Percentiles rank a stretch among this genome's conserved stretches.
Conservation (phyloP, 2,329 filamentous ascomycete genomes). For the Ophiostoma populinum region DNA sequence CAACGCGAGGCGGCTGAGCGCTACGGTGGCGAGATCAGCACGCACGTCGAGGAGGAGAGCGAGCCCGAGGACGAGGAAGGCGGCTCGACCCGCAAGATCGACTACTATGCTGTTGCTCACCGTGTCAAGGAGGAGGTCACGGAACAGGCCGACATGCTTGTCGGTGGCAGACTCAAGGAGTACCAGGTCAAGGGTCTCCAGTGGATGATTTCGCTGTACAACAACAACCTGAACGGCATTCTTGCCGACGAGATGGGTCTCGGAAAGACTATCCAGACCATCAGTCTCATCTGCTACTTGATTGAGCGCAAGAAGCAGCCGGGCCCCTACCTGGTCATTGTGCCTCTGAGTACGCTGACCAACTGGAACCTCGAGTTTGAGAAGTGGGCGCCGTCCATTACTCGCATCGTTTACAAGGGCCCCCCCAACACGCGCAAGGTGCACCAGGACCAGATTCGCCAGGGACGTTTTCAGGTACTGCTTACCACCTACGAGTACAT, state of each 20-base stretch:
- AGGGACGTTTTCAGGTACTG: slow-evolving; percentile 87
- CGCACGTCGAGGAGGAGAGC: slow-evolving; percentile 41
- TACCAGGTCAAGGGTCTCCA: slow-evolving; percentile 97
- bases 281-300: slow-evolving; percentile 90
- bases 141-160: slow-evolving; percentile 66
- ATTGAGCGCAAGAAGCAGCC: slow-evolving; percentile 89
- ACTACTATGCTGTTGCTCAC: slow-evolving; percentile 98
- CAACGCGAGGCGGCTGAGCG: slow-evolving; percentile 67
- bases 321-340: slow-evolving; percentile 90
- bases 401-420: slow-evolving; percentile 89
- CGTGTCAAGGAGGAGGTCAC: slow-evolving; percentile 85
- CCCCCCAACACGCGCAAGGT: slow-evolving; percentile 75
- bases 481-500: slow-evolving; percentile 98
- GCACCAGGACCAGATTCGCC: slow-evolving; percentile 85
- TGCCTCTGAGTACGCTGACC: slow-evolving; percentile 87
- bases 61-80: slow-evolving; percentile 53
- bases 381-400: slow-evolving; percentile 86
- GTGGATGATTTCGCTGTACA: slow-evolving; percentile 99
- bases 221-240: slow-evolving; percentile 99
- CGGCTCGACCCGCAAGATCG: slow-evolving; percentile 63
- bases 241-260: slow-evolving; percentile 99
- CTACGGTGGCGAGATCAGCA: slow-evolving; percentile 54
- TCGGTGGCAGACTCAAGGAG: slow-evolving; percentile 87
- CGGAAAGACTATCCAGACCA: slow-evolving; percentile 97
- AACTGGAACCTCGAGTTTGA: slow-evolving; percentile 99